A percentile compares a stretch with the other conserved stretches of the same genome.
phyloP scores from a whole-genome alignment of 495 filamentous ascomycete genomes.

The Gamarada debralockiae region DNA sequence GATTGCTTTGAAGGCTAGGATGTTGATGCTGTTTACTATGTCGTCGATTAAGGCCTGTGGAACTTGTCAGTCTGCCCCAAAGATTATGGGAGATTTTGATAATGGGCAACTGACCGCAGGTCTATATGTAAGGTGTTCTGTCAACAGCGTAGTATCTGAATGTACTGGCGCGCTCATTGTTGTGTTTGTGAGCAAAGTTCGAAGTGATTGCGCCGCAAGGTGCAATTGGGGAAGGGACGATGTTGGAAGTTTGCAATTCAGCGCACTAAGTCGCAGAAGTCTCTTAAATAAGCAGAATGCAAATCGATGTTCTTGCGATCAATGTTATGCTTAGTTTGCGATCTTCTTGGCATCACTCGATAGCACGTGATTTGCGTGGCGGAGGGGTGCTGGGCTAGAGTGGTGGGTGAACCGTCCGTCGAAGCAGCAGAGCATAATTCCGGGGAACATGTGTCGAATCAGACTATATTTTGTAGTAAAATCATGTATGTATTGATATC shows the following conservation, averaged over 20 bases:
- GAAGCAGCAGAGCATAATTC: no score
- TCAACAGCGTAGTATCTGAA: conserved; percentile 70
- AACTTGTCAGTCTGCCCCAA: conserved; percentile 7
- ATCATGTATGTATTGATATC: no score
- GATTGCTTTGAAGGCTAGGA: conserved; percentile 79
- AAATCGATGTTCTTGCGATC: conserved; percentile 60
- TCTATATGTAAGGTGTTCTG: conserved; percentile 94
- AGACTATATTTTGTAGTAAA: no score
- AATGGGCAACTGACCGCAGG: conserved; percentile 64
- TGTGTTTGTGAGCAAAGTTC: neutral
- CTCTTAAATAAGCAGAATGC: conserved; percentile 42
- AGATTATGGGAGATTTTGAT: conserved; percentile 16
- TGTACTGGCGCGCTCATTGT: conserved; percentile 17
- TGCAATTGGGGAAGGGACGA: no score
- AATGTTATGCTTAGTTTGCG: conserved; percentile 67
- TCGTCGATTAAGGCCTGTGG: conserved; percentile 87
- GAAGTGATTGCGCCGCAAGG: conserved; percentile 4
- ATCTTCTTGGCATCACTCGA: no score
- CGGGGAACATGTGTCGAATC: no score
- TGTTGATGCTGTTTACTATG: conserved; percentile 94
- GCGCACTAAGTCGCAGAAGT: no score
- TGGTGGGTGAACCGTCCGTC: no score
- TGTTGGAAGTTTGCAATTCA: no score
- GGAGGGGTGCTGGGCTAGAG: no score
- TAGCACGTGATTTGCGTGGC: no score